phyloP scores from a whole-genome alignment of 441 rosid species.

The Brassica hybrid region DNA sequence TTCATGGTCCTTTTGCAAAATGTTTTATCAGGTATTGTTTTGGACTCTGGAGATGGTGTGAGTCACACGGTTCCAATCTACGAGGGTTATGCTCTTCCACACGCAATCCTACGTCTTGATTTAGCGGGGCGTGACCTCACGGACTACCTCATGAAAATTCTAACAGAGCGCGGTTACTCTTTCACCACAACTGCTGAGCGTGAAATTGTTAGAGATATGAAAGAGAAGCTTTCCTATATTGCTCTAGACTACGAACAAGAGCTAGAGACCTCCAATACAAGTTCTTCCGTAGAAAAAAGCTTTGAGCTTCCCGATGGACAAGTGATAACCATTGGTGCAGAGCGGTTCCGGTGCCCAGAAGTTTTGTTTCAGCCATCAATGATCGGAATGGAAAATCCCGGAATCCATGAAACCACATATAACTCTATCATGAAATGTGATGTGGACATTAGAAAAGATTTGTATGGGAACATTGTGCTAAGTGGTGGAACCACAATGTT shows the following conservation, averaged over 20 bases:
- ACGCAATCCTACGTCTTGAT: too few species aligned
- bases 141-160: too few species aligned
- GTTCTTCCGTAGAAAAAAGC: neutral
- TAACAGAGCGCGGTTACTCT: too few species aligned
- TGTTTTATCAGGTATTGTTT: neutral
- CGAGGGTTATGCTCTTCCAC: too few species aligned
- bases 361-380: neutral
- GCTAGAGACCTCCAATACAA: neutral
- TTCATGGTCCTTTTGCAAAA: neutral
- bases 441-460: neutral
- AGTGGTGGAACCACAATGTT: conserved; percentile 7
- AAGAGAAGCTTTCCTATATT: neutral
- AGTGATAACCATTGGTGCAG: neutral
- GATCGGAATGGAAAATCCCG: neutral
- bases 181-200: neutral
- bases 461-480: neutral
- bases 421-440: conserved; percentile 3
- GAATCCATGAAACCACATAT: conserved; percentile 6
- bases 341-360: neutral
- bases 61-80: too few species aligned
- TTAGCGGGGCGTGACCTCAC: too few species aligned
- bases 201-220: neutral
- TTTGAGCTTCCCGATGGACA: conserved; percentile 4
- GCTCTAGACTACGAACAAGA: conserved; percentile 1
- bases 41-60: too few species aligned